These are phyloP conservation scores for Podaxis sp. DNA, from an alignment of 768 basidiomycete species.

Conservation along the genomic window DNA sequence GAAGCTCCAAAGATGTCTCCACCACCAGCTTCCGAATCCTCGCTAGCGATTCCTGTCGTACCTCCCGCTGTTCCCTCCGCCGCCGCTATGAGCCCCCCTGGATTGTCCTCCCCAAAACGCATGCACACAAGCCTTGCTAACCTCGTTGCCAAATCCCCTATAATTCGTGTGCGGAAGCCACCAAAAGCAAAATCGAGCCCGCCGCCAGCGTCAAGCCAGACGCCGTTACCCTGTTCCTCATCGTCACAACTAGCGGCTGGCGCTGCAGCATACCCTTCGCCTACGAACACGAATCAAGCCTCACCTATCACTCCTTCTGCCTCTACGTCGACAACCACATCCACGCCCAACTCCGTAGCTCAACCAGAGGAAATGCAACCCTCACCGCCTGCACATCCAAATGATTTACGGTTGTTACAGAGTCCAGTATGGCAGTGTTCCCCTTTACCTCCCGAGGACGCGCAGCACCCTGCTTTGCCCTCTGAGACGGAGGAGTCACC, in stretches of 20 bases:
- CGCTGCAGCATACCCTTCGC: background rate
- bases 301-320: background rate
- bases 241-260: background rate
- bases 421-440: slow-evolving; percentile 12
- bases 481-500: background rate
- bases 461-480: background rate
- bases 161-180: background rate
- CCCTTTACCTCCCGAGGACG: slow-evolving; percentile 8
- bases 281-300: background rate
- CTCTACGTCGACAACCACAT: background rate
- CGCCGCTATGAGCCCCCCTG: slow-evolving; percentile 2
- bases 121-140: background rate
- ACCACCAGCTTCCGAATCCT: background rate
- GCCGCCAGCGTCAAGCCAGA: background rate
- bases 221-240: background rate
- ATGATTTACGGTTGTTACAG: slow-evolving; percentile 8
- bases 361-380: background rate
- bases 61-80: slow-evolving; percentile 1
- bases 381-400: slow-evolving; percentile 3
- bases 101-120: background rate
- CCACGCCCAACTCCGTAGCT: background rate
- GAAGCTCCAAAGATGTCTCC: background rate
- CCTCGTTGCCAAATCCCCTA: slow-evolving; percentile 6
- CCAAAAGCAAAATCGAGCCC: background rate
- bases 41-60: background rate